A percentile compares a stretch with the other conserved stretches of the same genome.
Evolutionary conservation across 2,329 filamentous ascomycete genomes (phyloP).

Genomic region (Diaporthe amygdali): DNA sequence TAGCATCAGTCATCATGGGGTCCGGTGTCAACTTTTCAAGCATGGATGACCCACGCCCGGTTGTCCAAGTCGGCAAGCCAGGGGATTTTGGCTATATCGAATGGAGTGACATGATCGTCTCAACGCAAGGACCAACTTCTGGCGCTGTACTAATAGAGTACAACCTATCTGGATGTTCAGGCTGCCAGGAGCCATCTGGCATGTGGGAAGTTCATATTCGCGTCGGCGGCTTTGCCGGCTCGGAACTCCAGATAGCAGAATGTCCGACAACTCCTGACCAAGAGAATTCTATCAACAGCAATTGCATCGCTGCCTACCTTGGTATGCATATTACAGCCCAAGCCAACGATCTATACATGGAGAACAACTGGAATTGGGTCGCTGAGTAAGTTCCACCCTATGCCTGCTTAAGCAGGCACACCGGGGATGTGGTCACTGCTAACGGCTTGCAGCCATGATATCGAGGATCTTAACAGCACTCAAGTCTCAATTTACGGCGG

Average conservation of each 20-base stretch:
- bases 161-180: constrained; percentile 56
- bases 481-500: constrained; percentile 56
- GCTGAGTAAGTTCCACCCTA: constrained; percentile 34
- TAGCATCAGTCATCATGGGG: constrained; percentile 56
- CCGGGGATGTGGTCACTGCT: not conserved
- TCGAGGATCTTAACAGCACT: constrained; percentile 49
- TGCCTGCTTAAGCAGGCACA: not conserved
- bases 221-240: constrained; percentile 74
- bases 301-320: constrained; percentile 44
- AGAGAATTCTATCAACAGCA: constrained; percentile 30
- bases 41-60: constrained; percentile 63
- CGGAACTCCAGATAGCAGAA: constrained; percentile 68
- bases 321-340: constrained; percentile 46
- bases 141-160: constrained; percentile 77
- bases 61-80: constrained; percentile 64
- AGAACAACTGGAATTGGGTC: constrained; percentile 58
- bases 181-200: constrained; percentile 46
- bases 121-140: constrained; percentile 68
- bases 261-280: constrained; percentile 62
- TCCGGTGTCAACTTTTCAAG: constrained; percentile 61
- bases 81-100: constrained; percentile 72
- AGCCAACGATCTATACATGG: constrained; percentile 46
- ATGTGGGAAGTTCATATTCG: constrained; percentile 81
- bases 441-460: constrained; percentile 46
- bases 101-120: constrained; percentile 74